Evolutionary conservation across 305 asterid species (phyloP).

Genomic region (Lippia alba): DNA sequence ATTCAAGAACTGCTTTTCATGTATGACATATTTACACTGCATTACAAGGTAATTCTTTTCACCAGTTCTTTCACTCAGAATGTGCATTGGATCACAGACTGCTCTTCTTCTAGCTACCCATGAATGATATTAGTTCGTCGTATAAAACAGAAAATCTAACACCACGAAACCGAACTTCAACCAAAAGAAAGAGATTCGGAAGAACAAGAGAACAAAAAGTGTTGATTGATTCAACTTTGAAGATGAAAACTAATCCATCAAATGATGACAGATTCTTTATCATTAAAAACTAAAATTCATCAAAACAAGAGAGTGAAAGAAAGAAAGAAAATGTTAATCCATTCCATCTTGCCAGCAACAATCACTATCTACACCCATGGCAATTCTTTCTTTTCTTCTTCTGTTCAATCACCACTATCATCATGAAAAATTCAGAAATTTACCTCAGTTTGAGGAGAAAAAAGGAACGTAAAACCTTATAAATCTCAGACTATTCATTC

Average conservation of each 20-base stretch:
- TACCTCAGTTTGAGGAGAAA: neutral
- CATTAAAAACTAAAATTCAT: constrained; percentile 4
- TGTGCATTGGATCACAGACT: neutral
- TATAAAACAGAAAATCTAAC: neutral
- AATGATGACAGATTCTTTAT: neutral
- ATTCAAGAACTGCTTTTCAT: constrained; percentile 10
- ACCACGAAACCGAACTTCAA: neutral
- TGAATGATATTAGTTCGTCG: neutral
- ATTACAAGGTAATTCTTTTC: too few species aligned
- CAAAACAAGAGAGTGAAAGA: neutral
- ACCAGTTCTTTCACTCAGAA: neutral
- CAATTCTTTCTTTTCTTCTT: neutral
- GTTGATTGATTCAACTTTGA: neutral
- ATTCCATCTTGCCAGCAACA: neutral
- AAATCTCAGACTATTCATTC: constrained; percentile 6
- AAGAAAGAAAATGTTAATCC: neutral
- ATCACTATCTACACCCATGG: constrained; percentile 29
- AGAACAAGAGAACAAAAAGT: neutral
- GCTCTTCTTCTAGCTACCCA: neutral
- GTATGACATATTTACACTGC: neutral
- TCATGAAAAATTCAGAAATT: constrained; percentile 12
- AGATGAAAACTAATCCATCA: neutral
- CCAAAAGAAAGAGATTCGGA: neutral
- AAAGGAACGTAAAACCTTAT: neutral
- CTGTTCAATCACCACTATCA: constrained; percentile 6